phyloP scores from a whole-genome alignment of 345 rosid genomes.

The Garcia nutans region DNA sequence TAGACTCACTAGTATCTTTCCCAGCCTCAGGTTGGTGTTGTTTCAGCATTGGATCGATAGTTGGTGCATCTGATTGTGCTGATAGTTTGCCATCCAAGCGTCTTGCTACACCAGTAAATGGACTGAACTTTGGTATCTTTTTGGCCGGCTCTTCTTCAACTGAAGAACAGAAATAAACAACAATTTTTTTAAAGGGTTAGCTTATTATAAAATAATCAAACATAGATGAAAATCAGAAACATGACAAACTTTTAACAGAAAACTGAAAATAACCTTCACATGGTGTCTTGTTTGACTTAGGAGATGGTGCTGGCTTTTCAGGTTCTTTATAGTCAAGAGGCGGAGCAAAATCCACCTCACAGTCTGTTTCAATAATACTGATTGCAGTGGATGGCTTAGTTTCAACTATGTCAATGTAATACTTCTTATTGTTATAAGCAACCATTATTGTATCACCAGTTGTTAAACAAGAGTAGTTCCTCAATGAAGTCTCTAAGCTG shows the following conservation, averaged over 20 bases:
- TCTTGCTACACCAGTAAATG: conserved; percentile 55
- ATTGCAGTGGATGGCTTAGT: conserved; percentile 61
- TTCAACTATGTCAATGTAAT: conserved; percentile 58
- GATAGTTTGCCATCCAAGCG: conserved; percentile 57
- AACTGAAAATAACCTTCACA: conserved; percentile 40
- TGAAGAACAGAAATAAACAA: conserved; percentile 13
- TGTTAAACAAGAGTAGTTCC: conserved; percentile 74
- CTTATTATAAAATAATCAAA: not conserved
- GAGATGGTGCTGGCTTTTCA: conserved; percentile 39
- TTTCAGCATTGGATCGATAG: conserved; percentile 7
- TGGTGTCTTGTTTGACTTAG: conserved; percentile 29
- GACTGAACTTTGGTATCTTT: conserved; percentile 45
- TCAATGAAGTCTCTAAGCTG: conserved; percentile 69
- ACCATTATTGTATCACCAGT: conserved; percentile 63
- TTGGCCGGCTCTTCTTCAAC: conserved; percentile 43
- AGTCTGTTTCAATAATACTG: conserved; percentile 69
- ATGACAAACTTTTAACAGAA: not conserved
- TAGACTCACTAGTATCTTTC: conserved; percentile 24
- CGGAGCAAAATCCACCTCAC: conserved; percentile 70
- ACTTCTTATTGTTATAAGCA: conserved; percentile 61
- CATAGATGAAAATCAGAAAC: not conserved
- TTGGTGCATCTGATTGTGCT: conserved; percentile 22
- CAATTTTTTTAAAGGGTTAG: not conserved
- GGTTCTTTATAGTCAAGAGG: conserved; percentile 67
- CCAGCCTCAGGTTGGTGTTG: conserved; percentile 24